A percentile compares a stretch with the other conserved stretches of the same genome.
Evolutionary conservation across 495 filamentous ascomycete genomes (phyloP).

Genomic region (Neurospora sublineolata): DNA sequence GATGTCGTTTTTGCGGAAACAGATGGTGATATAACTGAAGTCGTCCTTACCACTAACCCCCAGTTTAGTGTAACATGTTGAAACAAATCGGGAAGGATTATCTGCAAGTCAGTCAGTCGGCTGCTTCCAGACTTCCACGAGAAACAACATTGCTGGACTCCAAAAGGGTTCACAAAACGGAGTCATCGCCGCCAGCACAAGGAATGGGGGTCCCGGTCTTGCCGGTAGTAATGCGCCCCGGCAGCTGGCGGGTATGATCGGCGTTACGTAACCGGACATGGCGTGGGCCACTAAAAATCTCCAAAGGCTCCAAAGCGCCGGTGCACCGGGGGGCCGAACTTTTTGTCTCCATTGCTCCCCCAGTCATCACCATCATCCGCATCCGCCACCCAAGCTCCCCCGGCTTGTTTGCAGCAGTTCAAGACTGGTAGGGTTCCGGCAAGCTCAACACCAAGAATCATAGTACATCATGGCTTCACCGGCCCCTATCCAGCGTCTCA

Average conservation of each 20-base stretch:
- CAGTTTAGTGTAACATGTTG: not conserved
- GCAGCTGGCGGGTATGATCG: conserved; percentile 10
- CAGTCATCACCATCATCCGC: conserved; percentile 2
- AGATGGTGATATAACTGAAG: not conserved
- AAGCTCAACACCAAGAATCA: not conserved
- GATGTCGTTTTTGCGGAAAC: not conserved
- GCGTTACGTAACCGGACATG: conserved; percentile 12
- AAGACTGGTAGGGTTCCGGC: not conserved
- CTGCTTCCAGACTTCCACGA: not conserved
- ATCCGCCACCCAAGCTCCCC: not conserved
- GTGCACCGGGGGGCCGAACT: conserved; percentile 1
- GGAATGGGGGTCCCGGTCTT: not conserved
- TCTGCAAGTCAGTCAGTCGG: not conserved
- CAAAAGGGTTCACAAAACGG: not conserved
- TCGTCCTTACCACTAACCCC: not conserved
- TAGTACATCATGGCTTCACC: conserved; percentile 18
- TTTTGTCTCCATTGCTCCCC: conserved; percentile 2
- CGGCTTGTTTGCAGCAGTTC: not conserved
- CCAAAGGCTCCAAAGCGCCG: conserved; percentile 1
- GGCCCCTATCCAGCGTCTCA: conserved; percentile 19
- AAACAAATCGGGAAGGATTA: not conserved
- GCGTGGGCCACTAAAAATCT: not conserved
- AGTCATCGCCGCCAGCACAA: not conserved
- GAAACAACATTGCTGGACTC: not conserved
- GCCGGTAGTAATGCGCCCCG: not conserved